Conservation (phyloP, 176 grass and related monocot species). For the Phoenix dactylifera region DNA sequence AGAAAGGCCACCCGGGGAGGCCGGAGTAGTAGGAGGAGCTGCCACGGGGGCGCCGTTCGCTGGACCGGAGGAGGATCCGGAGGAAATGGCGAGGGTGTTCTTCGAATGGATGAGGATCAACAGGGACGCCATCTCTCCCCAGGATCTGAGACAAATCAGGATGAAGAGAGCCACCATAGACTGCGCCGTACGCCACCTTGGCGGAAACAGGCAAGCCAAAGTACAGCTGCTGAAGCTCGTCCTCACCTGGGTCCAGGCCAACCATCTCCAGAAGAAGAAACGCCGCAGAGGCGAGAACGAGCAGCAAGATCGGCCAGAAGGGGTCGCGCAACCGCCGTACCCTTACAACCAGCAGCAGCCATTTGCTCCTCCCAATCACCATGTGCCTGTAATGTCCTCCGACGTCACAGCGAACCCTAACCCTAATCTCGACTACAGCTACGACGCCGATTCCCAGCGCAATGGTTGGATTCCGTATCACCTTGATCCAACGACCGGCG, state of each 20-base stretch:
- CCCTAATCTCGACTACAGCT: conserved; percentile 23
- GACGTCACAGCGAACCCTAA: neutral
- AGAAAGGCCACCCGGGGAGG: no score
- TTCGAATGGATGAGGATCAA: conserved; percentile 93
- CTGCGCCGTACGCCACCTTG: conserved; percentile 55
- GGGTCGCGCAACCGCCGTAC: neutral
- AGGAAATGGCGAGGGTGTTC: conserved; percentile 73
- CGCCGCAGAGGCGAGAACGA: neutral
- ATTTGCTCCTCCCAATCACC: neutral
- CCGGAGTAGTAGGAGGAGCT: no score
- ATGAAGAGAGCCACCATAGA: conserved; percentile 83
- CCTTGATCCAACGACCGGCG: no score
- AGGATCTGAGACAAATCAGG: conserved; percentile 83
- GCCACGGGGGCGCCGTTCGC: no score
- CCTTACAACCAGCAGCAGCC: conserved; percentile 6
- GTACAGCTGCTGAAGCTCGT: conserved; percentile 88
- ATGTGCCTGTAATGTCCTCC: neutral
- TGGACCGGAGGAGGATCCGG: neutral
- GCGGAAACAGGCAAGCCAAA: conserved; percentile 45
- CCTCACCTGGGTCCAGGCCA: conserved; percentile 85
- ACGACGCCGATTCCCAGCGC: neutral
- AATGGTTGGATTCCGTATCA: no score
- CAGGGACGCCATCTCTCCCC: conserved; percentile 63
- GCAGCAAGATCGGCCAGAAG: no score
- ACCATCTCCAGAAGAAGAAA: conserved; percentile 68